Conservation (phyloP, 2,329 filamentous ascomycete species). For the Microcera coccophila region DNA sequence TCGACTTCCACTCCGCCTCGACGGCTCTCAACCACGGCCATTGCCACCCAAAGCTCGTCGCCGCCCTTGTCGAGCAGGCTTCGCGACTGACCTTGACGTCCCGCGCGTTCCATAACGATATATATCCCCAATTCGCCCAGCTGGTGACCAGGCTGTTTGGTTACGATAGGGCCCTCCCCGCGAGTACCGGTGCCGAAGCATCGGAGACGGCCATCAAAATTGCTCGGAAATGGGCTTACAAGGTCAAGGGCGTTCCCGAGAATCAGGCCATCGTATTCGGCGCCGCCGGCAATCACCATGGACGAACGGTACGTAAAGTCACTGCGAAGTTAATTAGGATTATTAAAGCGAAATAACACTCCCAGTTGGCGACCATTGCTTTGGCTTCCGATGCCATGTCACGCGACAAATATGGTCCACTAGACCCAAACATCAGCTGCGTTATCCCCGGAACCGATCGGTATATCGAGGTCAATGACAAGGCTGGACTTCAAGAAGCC, state of each 20-base stretch:
- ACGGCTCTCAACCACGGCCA: constrained; percentile 97
- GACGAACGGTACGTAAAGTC: constrained; percentile 68
- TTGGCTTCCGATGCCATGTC: constrained; percentile 95
- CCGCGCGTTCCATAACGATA: constrained; percentile 95
- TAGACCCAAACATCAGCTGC: constrained; percentile 83
- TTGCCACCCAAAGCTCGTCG: constrained; percentile 93
- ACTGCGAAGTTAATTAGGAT: background rate
- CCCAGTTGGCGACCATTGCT: constrained; percentile 88
- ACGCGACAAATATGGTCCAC: constrained; percentile 93
- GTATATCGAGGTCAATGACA: constrained; percentile 80
- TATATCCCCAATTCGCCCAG: constrained; percentile 92
- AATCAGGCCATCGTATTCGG: constrained; percentile 81
- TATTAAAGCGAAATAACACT: background rate
- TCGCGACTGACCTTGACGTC: constrained; percentile 86
- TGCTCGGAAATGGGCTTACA: constrained; percentile 96
- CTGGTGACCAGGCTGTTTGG: constrained; percentile 86
- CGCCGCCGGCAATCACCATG: constrained; percentile 91
- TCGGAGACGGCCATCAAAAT: constrained; percentile 96
- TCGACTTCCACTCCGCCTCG: constrained; percentile 97
- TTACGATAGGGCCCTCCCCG: constrained; percentile 96
- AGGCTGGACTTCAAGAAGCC: constrained; percentile 72
- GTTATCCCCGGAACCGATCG: constrained; percentile 68
- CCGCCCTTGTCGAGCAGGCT: constrained; percentile 85
- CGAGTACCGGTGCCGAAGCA: constrained; percentile 97
- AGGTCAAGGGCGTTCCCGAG: constrained; percentile 83